Evolutionary conservation across 768 basidiomycete genomes (phyloP).

Genomic region (Panaeolus cyanescens): DNA sequence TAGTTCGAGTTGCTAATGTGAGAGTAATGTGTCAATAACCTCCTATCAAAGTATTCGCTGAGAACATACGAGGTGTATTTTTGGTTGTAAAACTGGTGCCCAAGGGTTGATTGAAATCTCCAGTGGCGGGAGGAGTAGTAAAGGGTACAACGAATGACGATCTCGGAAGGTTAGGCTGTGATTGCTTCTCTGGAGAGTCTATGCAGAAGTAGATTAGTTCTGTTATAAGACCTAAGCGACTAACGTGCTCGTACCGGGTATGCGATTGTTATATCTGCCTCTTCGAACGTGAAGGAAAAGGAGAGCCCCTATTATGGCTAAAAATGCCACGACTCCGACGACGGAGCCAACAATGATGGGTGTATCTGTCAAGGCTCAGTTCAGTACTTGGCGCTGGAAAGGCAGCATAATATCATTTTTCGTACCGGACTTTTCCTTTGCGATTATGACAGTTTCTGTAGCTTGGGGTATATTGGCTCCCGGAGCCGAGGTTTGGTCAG

Average conservation of each 20-base stretch:
- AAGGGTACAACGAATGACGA: not conserved
- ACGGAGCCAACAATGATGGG: not conserved
- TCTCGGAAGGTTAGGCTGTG: not conserved
- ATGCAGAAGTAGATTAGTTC: not conserved
- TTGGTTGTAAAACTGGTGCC: not conserved
- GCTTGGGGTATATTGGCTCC: not conserved
- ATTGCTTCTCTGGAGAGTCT: not conserved
- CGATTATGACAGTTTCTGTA: not conserved
- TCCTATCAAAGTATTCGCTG: not conserved
- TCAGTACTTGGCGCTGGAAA: too few relatives aligned
- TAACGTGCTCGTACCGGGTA: not conserved
- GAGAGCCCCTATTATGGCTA: not conserved
- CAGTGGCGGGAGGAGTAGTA: not conserved
- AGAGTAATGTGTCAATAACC: not conserved
- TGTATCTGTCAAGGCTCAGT: not conserved
- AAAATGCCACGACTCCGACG: not conserved
- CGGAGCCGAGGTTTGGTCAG: not conserved
- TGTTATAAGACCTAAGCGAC: too few relatives aligned
- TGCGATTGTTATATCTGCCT: not conserved
- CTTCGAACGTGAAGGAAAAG: not conserved
- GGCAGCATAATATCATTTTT: too few relatives aligned
- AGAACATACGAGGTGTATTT: not conserved
- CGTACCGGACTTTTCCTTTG: not conserved
- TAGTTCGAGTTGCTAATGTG: not conserved
- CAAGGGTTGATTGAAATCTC: too few relatives aligned